Evolutionary conservation across 2,329 filamentous ascomycete species (phyloP), one percentile per base, ranked within the genome.

Genomic region (Colletotrichum noveboracense): DNA sequence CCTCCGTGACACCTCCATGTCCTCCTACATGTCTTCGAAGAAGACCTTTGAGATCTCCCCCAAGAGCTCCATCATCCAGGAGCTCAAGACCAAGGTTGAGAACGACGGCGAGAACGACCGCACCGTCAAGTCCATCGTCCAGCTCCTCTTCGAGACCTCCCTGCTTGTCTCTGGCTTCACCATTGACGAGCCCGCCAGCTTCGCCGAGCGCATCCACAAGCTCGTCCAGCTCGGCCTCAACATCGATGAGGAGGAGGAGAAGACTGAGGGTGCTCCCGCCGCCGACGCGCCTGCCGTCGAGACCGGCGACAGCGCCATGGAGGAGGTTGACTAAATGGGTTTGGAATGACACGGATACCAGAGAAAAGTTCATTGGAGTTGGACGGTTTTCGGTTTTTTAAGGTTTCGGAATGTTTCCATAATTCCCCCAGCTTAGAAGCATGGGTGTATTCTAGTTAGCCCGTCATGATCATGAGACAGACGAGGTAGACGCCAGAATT

Each of bases 21-120:
- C 93, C 89, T 98, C 95, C 83, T 99, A 99, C 95, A 99, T 99
- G 97, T 97, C 95, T 80, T 98, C 96, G 86, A 99, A 99, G 96
- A 99, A 99, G 95, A 99, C 97, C 36, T 98, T 99, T 82, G 97
- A 99, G 91, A 98, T 99, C 89, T 98, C 97, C n/a, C 97, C 97
- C 87, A 96, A 97, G 92, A 98, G 95, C 83, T 86, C 95, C 80
- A 99, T 99, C 88, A 93, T 99, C 91, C 94, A 98, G 93, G 97
- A 98, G 92, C 94, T 99, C 84, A 98, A 97, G 95, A 96, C 94
- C 90, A 99, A 99, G 95, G 95, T 98, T 78, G 97, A 98, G 92
- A 86, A 93, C 76, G 97, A 99, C 83, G 97, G 97, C 79, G 96
- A 98, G 94, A 96, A 96, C 87, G 97, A 98, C 92, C 96, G 96